phyloP scores from a whole-genome alignment of 768 basidiomycete species.

The Mycena rebaudengoi region DNA sequence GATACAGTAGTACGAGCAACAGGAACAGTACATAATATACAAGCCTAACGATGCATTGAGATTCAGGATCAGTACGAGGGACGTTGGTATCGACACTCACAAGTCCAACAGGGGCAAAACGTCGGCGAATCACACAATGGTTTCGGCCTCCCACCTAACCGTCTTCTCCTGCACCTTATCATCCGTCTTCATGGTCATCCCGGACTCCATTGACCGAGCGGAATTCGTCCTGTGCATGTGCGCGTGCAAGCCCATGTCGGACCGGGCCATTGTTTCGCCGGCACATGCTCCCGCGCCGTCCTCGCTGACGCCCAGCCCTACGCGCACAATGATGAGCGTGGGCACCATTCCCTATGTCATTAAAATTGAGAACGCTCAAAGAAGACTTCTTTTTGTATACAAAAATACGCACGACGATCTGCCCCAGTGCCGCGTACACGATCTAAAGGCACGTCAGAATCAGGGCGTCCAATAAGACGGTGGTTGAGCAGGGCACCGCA shows the following conservation, averaged over 20 bases:
- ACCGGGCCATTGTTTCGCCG: background rate
- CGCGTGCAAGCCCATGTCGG: background rate
- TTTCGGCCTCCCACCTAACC: constrained; percentile 11
- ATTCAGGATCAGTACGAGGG: too few species aligned
- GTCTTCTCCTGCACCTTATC: background rate
- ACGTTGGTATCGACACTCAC: too few species aligned
- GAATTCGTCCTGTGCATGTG: background rate
- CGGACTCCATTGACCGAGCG: background rate
- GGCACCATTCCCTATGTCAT: constrained; percentile 21
- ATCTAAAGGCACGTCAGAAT: background rate
- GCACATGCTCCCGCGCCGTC: background rate
- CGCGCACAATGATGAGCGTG: constrained; percentile 46
- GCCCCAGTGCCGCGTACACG: constrained; percentile 12
- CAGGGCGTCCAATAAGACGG: too few species aligned
- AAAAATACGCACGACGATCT: constrained; percentile 12
- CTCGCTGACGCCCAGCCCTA: constrained; percentile 34
- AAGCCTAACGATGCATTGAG: too few species aligned
- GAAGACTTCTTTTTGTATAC: background rate
- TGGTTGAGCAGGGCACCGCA: constrained; percentile 1
- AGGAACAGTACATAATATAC: too few species aligned
- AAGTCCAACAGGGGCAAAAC: too few species aligned
- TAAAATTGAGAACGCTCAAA: background rate
- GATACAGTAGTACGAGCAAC: too few species aligned
- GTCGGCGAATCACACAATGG: constrained; percentile 6
- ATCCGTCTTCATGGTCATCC: background rate